A percentile compares a stretch with the other conserved stretches of the same genome.
phyloP scores from a whole-genome alignment of 2,329 filamentous ascomycete species.

The Colletotrichum chlorophyti region DNA sequence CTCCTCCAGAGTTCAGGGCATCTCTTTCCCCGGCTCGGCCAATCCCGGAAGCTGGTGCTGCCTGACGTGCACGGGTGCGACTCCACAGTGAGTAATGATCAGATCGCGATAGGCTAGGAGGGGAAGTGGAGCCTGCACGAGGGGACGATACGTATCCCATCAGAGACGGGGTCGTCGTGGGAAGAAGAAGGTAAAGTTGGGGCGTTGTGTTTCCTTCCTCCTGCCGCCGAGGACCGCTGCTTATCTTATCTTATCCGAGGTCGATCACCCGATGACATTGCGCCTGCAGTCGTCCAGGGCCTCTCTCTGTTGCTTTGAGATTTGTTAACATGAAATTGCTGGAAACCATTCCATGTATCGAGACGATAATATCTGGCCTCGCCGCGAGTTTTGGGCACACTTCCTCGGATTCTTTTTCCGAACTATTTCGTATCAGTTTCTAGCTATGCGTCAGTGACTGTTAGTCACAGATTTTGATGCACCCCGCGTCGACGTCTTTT shows the following conservation, averaged over 20 bases:
- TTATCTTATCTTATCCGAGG: conserved; percentile 15
- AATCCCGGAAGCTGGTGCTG: conserved; percentile 18
- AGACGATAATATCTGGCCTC: too few species aligned
- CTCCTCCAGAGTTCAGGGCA: not conserved
- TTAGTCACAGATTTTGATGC: too few species aligned
- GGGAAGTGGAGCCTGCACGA: too few species aligned
- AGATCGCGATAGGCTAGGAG: conserved; percentile 1
- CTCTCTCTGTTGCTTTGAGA: too few species aligned
- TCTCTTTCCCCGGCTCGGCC: conserved; percentile 10
- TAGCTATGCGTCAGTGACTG: too few species aligned
- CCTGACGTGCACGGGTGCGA: not conserved
- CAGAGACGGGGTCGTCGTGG: too few species aligned
- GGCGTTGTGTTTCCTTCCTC: conserved; percentile 5
- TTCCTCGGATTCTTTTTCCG: not conserved
- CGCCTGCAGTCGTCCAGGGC: too few species aligned
- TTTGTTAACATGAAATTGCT: too few species aligned
- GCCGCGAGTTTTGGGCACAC: too few species aligned
- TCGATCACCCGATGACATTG: not conserved
- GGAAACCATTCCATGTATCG: too few species aligned
- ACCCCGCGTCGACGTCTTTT: too few species aligned
- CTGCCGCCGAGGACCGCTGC: not conserved
- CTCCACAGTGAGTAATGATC: conserved; percentile 20
- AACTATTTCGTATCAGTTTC: not conserved
- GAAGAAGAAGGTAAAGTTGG: not conserved
- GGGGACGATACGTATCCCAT: too few species aligned